Conservation (phyloP, 2,329 filamentous ascomycete species). For the Alternaria sp. region DNA sequence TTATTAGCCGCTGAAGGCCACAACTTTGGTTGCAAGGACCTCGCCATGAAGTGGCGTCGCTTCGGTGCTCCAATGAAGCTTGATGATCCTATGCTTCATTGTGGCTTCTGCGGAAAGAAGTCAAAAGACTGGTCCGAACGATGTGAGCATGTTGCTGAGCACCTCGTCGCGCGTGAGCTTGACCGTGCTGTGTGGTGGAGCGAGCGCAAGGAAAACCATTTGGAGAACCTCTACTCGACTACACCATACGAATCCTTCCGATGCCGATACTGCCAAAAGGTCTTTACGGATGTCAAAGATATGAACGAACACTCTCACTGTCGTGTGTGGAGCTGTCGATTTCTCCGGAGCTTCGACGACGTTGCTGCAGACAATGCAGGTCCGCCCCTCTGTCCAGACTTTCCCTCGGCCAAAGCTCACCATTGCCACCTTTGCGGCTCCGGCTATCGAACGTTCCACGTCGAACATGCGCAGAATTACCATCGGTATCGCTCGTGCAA, state of each 20-base stretch:
- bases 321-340: constrained; percentile 46
- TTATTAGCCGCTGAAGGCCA: constrained; percentile 36
- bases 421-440: constrained; percentile 46
- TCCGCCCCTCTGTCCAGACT: constrained; percentile 41
- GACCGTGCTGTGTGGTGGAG: constrained; percentile 43
- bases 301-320: constrained; percentile 45
- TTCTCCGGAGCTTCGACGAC: constrained; percentile 43
- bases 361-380: constrained; percentile 41
- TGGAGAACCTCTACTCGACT: constrained; percentile 40
- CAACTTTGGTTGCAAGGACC: constrained; percentile 46
- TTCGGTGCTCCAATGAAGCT: constrained; percentile 45
- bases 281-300: constrained; percentile 38
- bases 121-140: constrained; percentile 42
- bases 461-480: constrained; percentile 44
- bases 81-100: constrained; percentile 46
- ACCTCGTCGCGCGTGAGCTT: constrained; percentile 37
- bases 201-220: constrained; percentile 40
- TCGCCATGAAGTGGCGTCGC: constrained; percentile 43
- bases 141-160: constrained; percentile 43
- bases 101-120: constrained; percentile 44
- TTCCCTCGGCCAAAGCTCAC: constrained; percentile 44
- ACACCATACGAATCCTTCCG: constrained; percentile 40
- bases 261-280: constrained; percentile 43
- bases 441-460: constrained; percentile 39
- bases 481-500: constrained; percentile 44